Evolutionary conservation across 768 basidiomycete genomes (phyloP).

Genomic region (Mycena pura): DNA sequence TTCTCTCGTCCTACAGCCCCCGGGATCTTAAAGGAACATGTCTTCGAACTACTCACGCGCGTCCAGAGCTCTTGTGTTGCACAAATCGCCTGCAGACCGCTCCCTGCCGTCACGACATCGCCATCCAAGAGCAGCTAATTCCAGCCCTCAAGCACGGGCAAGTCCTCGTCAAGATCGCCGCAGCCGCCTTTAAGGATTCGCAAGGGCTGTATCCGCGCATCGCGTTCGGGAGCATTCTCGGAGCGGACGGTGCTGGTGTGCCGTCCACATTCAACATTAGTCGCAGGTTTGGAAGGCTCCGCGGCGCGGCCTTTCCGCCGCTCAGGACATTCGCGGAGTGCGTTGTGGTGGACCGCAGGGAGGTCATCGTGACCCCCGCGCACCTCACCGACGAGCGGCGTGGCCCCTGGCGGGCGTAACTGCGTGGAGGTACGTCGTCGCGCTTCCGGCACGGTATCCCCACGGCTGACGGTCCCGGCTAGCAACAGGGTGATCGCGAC

Average conservation of each 20-base stretch:
- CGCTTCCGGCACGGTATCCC: no score
- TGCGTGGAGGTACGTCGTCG: conserved; percentile 81
- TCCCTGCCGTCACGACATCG: conserved; percentile 63
- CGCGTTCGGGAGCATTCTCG: conserved; percentile 62
- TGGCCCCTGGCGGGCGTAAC: conserved; percentile 83
- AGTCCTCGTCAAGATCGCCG: conserved; percentile 70
- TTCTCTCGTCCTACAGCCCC: no score
- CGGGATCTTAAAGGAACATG: no score
- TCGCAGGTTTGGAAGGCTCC: conserved; percentile 69
- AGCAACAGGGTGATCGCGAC: background rate
- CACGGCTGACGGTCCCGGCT: no score
- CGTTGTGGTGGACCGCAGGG: conserved; percentile 72
- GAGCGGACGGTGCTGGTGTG: conserved; percentile 78
- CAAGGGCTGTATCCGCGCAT: conserved; percentile 73
- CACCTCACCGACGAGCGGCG: conserved; percentile 74
- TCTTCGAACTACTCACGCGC: conserved; percentile 43
- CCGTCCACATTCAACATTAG: background rate
- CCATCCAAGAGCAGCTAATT: conserved; percentile 56
- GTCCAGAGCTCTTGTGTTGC: conserved; percentile 58
- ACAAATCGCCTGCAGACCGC: conserved; percentile 44
- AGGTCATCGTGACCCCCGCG: conserved; percentile 68
- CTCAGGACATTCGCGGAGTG: conserved; percentile 82
- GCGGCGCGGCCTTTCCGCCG: conserved; percentile 57
- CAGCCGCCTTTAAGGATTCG: conserved; percentile 84
- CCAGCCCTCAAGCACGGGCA: conserved; percentile 60